Conservation (phyloP, 179 eudicot species). For the Nepenthes alata region DNA sequence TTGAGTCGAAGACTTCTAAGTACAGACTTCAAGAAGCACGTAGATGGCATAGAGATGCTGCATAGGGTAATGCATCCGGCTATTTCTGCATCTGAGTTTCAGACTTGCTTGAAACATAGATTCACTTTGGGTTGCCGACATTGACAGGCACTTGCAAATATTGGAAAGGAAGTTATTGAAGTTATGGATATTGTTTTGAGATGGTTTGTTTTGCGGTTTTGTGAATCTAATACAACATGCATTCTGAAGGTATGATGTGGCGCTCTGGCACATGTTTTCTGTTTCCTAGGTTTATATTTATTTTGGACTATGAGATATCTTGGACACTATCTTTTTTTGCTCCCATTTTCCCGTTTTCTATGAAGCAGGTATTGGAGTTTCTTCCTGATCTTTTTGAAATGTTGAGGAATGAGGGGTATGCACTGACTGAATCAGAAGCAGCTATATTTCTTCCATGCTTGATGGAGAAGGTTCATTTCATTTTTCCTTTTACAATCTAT, state of each 20-base stretch:
- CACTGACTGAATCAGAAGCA: slow-evolving; percentile 86
- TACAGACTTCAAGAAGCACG: slow-evolving; percentile 90
- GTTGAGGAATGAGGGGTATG: slow-evolving; percentile 73
- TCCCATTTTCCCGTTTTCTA: neutral
- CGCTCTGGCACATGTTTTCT: neutral
- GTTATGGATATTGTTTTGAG: slow-evolving; percentile 76
- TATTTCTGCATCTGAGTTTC: neutral
- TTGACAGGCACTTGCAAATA: slow-evolving; percentile 66
- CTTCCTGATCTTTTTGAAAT: slow-evolving; percentile 80
- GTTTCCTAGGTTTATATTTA: neutral
- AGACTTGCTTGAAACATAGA: neutral
- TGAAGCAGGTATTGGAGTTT: slow-evolving; percentile 69
- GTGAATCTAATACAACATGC: slow-evolving; percentile 94
- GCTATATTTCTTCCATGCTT: slow-evolving; percentile 85
- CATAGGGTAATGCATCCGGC: slow-evolving; percentile 46
- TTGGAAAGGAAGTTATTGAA: slow-evolving; percentile 63
- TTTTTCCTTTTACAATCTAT: neutral
- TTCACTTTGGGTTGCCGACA: neutral
- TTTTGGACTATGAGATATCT: neutral
- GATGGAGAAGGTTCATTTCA: slow-evolving; percentile 60
- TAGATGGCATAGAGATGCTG: slow-evolving; percentile 92
- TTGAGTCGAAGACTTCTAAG: slow-evolving; percentile 70
- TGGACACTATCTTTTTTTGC: neutral
- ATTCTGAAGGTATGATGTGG: slow-evolving; percentile 53
- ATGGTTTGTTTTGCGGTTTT: slow-evolving; percentile 90